Base-by-base conservation (phyloP, 192 early-diverging fungal genomes). In the Entomortierella parvispora region DNA sequence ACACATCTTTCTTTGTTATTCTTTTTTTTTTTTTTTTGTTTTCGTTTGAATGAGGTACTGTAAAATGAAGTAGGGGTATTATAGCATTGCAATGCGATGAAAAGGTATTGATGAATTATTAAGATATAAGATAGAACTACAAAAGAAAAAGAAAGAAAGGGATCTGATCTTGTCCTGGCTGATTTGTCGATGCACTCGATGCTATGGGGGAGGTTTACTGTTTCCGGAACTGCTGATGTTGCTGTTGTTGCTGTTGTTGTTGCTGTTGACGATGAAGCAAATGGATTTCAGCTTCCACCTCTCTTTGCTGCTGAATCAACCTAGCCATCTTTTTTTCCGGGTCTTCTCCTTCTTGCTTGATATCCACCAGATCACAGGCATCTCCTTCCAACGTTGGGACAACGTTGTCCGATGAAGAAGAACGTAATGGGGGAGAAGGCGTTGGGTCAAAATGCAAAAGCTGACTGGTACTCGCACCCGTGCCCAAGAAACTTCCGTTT, bases 231-330 rank as follows among this genome's bases (percentile, higher is more conserved):
- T 65, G 62, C 23, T 60, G 49, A 20, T 72, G 62, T 42, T 48
- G 31, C 15, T 61, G 58, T 28, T 43, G 44, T 9, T 64, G 52
- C 20, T 70, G 68, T 7, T 29, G 58, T 29, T 70, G 58, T 29
- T 70, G 52, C 20, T 70, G 68, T 7, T 29, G 58, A 22, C 62
- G 58, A 20, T 70, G 68, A 20, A 70, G 20, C 50, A 23, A 20
- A 18, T 62, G 68, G 25, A 62, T 50, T 29, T 70, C 68, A 6
- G 59, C 52, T 32, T 70, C 42, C n/a, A 59, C 46, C 44, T 62
- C 59, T 49, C 60, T 33, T 25, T 68, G 56, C 37, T 56, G 53
- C 14, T 69, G 58, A 20, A 70, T 15, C 20, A 70, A 7, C 15
- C 49, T 25, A 25, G 37, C 43, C 22, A 59, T 44, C 25, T 28